phyloP scores from a whole-genome alignment of 2,329 filamentous ascomycete genomes.

The Trichoderma gracile region DNA sequence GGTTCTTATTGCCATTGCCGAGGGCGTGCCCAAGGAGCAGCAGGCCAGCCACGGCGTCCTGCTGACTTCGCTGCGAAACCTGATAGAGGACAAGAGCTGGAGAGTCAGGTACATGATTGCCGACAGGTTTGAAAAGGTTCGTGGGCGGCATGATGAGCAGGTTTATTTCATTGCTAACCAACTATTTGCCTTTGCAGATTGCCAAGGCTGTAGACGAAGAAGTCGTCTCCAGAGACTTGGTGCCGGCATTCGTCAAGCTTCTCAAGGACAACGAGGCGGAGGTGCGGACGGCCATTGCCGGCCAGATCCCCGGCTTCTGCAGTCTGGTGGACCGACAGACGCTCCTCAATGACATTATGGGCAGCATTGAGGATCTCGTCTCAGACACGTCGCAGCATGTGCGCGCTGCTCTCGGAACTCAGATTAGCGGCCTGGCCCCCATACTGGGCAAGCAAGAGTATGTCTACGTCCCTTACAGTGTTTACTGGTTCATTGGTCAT shows the following conservation, averaged over 20 bases:
- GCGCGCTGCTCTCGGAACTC: conserved; percentile 88
- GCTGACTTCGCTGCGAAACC: conserved; percentile 81
- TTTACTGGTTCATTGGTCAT: no score
- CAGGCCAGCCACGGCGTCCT: conserved; percentile 94
- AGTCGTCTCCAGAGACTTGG: conserved; percentile 88
- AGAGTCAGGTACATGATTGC: conserved; percentile 99
- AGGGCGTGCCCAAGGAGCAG: conserved; percentile 96
- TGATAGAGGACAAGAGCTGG: conserved; percentile 99
- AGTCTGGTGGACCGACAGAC: conserved; percentile 81
- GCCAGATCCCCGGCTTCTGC: conserved; percentile 98
- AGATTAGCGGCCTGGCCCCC: conserved; percentile 94
- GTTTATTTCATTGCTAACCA: background rate
- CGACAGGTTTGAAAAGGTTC: conserved; percentile 93
- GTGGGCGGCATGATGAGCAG: background rate
- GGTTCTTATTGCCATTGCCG: conserved; percentile 92
- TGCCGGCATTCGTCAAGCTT: conserved; percentile 95
- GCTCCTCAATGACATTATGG: conserved; percentile 94
- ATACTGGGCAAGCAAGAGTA: conserved; percentile 98
- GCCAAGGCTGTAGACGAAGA: conserved; percentile 98
- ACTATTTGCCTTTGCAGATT: conserved; percentile 59
- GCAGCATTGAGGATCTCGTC: conserved; percentile 91
- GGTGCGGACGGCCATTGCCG: conserved; percentile 93
- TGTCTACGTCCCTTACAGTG: no score
- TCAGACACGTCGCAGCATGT: conserved; percentile 97
- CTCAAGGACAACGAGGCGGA: conserved; percentile 98